A percentile compares a stretch with the other conserved stretches of the same genome.
Evolutionary conservation across 148 eudicot genomes (phyloP).

Genomic region (Silene conica): DNA sequence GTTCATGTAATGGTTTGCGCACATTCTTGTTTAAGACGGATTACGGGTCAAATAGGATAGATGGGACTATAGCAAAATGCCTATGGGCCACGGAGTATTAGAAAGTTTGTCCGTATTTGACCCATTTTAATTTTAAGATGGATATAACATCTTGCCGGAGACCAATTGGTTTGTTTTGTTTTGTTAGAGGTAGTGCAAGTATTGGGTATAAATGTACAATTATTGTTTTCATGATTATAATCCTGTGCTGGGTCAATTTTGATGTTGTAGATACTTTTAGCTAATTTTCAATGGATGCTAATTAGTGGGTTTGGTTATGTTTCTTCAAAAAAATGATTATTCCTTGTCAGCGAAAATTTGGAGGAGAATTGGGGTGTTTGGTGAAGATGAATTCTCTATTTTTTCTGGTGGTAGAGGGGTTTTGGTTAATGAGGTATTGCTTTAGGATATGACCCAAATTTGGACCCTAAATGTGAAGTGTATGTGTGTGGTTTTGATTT

Average conservation of each 20-base stretch:
- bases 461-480: slow-evolving; percentile 8
- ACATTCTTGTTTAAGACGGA: no score
- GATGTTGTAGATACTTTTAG: slow-evolving; percentile 26
- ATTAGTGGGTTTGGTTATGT: slow-evolving; percentile 31
- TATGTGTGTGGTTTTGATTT: slow-evolving; percentile 26
- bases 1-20: not conserved
- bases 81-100: no score
- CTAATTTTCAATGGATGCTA: slow-evolving; percentile 25
- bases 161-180: no score
- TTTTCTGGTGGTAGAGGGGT: slow-evolving; percentile 29
- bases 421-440: slow-evolving; percentile 31
- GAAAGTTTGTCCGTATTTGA: no score
- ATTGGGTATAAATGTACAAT: not conserved
- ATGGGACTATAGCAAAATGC: no score
- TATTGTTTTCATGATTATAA: slow-evolving; percentile 23
- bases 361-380: slow-evolving; percentile 23
- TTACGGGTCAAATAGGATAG: no score
- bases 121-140: no score
- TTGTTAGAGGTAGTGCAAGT: no score
- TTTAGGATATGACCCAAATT: slow-evolving; percentile 27
- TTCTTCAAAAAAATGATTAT: slow-evolving; percentile 15
- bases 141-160: no score
- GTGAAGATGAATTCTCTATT: slow-evolving; percentile 12
- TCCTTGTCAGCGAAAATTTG: slow-evolving; percentile 22
- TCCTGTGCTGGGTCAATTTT: slow-evolving; percentile 15